Conservation (phyloP, 345 rosid genomes). For the Rhodamnia rubescens region DNA sequence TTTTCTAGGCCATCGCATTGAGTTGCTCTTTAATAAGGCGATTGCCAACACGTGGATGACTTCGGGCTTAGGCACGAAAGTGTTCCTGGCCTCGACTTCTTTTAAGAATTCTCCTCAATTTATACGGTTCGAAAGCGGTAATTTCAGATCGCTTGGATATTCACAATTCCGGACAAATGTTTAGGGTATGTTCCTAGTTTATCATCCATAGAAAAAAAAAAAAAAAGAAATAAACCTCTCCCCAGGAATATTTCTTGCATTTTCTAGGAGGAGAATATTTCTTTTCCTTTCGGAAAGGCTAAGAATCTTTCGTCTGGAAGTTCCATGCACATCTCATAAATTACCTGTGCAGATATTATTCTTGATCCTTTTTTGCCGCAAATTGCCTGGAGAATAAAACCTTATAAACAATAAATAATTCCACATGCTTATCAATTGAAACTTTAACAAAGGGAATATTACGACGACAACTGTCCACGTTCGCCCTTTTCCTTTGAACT, state of each 20-base stretch:
- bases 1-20: too few relatives aligned
- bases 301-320: neutral
- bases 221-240: neutral
- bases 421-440: neutral
- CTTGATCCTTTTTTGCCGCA: neutral
- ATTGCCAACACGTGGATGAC: too few relatives aligned
- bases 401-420: neutral
- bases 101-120: too few relatives aligned
- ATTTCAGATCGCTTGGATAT: neutral
- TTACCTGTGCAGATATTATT: neutral
- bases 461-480: neutral
- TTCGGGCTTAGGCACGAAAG: too few relatives aligned
- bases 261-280: neutral
- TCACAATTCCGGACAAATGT: neutral
- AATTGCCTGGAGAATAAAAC: neutral
- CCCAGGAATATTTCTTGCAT: neutral
- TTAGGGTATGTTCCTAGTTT: too few relatives aligned
- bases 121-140: neutral
- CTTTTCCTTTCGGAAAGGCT: neutral
- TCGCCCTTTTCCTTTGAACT: neutral
- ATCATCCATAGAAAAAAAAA: neutral
- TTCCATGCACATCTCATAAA: neutral
- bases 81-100: too few relatives aligned
- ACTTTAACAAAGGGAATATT: too few relatives aligned
- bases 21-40: too few relatives aligned